Evolutionary conservation across 345 rosid genomes (phyloP).

Genomic region (Hypericum androsaemum): DNA sequence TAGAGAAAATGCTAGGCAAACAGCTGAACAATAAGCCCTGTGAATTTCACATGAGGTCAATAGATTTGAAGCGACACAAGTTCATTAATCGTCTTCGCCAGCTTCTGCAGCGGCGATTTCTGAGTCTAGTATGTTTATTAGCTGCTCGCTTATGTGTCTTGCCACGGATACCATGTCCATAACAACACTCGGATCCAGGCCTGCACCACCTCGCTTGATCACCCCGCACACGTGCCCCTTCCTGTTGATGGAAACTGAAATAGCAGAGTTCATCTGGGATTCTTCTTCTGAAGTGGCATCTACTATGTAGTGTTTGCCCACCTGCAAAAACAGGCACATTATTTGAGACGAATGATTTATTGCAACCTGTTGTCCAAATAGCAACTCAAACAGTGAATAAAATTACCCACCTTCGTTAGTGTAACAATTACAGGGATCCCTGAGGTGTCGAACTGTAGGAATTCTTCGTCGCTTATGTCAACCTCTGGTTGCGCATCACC

Average conservation of each 20-base stretch:
- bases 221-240: conserved; percentile 70
- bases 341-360: neutral
- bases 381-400: neutral
- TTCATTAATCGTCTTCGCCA: conserved; percentile 19
- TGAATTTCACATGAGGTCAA: too few species aligned
- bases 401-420: conserved; percentile 48
- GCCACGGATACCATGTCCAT: conserved; percentile 86
- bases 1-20: too few species aligned
- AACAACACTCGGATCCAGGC: conserved; percentile 72
- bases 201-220: conserved; percentile 69
- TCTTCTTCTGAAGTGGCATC: conserved; percentile 93
- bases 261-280: conserved; percentile 90
- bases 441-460: conserved; percentile 76
- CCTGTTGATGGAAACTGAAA: conserved; percentile 62
- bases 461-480: conserved; percentile 91
- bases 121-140: conserved; percentile 57
- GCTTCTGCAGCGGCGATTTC: conserved; percentile 78
- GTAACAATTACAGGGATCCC: conserved; percentile 64
- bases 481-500: conserved; percentile 80
- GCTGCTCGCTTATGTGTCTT: conserved; percentile 47
- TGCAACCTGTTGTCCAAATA: neutral
- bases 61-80: too few species aligned
- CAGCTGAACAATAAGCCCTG: too few species aligned
- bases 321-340: conserved; percentile 26
- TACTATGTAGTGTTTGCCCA: conserved; percentile 60